Evolutionary conservation across 148 eudicot species (phyloP).

Genomic region (Chenopodium berlandieri): DNA sequence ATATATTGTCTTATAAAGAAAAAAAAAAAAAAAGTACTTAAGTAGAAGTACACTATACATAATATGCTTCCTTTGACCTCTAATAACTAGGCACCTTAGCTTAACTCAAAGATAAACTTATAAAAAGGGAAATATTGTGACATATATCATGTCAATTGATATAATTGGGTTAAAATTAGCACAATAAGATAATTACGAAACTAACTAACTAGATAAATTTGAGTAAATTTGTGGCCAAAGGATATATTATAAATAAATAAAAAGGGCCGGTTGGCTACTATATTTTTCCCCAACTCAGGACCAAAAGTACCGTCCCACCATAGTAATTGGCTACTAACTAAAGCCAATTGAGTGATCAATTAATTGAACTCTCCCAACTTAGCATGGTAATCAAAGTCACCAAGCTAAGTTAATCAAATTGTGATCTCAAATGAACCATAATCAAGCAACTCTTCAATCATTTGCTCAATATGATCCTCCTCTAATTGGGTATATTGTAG

Average conservation of each 20-base stretch:
- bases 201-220: not conserved
- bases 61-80: slow-evolving; percentile 20
- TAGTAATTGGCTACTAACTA: slow-evolving; percentile 12
- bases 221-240: slow-evolving; percentile 8
- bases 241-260: not conserved
- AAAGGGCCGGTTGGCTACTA: slow-evolving; percentile 36
- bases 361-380: slow-evolving; percentile 3
- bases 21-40: not conserved
- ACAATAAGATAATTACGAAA: not conserved
- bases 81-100: slow-evolving; percentile 9
- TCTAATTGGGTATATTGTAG: slow-evolving; percentile 46
- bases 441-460: slow-evolving; percentile 81
- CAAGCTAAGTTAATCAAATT: slow-evolving; percentile 19
- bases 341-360: slow-evolving; percentile 19
- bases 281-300: slow-evolving; percentile 35
- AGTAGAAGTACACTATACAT: slow-evolving; percentile 22
- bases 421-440: slow-evolving; percentile 63
- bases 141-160: slow-evolving; percentile 5
- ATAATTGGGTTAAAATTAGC: slow-evolving; percentile 15
- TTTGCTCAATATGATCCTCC: slow-evolving; percentile 86
- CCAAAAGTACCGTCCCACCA: slow-evolving; percentile 6
- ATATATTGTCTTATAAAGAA: slow-evolving; percentile 1
- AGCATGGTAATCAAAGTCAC: not conserved
- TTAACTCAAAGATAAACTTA: not conserved
- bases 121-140: not conserved